Evolutionary conservation across 306 rosid genomes (phyloP), one percentile per base, ranked within the genome.

Genomic region (Hippophae rhamnoides): DNA sequence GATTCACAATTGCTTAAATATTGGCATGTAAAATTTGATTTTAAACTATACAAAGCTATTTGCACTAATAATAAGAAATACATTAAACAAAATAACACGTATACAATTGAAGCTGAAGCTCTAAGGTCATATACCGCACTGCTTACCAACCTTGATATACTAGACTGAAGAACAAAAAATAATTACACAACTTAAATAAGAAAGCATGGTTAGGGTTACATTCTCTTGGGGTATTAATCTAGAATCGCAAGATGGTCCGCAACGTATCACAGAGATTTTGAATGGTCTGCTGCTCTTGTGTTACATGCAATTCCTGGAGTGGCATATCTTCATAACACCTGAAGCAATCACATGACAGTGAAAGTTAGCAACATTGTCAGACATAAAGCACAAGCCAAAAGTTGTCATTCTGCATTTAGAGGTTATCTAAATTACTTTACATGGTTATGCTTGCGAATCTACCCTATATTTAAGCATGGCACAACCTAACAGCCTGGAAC

Each of bases 251-350:
- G 79, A 92, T 88, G 62, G 96, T 92, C 64, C 96, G 69, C 13
- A 88, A 83, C 7, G 95, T 88, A 73, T 92, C 96, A 26, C 86
- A 86, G 31, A 92, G 90, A 75, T 86, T 88, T 75, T 92, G 95
- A 73, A 92, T 88, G 27, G 99, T 88, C 60, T 81, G 88, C 73
- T 92, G 95, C 63, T 88, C 96, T 73, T 88, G 95, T 49, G 80
- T 73, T 57, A 90, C 99, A 72, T 92, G 99, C 77, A 84, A 47
- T 63, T 92, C 99, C 73, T 83, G 95, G 23, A 92, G 86, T 9
- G 99, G 94, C 96, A 92, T 86, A 71, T 92, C 99, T 75, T 92
- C 99, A 3, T 84, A 92, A 75, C 96, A 92, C 95, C 99, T 92
- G 69, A 59, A 78, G 14, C 61, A 66, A 61, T 65, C 41, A 64